phyloP scores from a whole-genome alignment of 164 flowering plant species.

The Magnolia sinica region DNA sequence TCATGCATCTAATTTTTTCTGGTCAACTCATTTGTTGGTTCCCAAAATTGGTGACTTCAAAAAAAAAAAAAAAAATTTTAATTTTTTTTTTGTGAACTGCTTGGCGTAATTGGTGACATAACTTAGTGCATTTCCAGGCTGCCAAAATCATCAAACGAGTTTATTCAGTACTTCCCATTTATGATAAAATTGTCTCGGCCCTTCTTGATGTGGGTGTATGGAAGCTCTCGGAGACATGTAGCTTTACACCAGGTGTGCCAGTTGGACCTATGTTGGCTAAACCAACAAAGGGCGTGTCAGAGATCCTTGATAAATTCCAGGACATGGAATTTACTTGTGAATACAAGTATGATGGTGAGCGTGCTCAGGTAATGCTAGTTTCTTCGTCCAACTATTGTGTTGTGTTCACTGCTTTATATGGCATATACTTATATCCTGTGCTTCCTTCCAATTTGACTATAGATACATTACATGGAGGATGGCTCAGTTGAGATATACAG shows the following conservation, averaged over 20 bases:
- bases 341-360: constrained; percentile 99
- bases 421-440: constrained; percentile 4
- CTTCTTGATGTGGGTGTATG: constrained; percentile 77
- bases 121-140: constrained; percentile 51
- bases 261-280: constrained; percentile 98
- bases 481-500: constrained; percentile 95
- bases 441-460: constrained; percentile 12
- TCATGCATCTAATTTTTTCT: neutral
- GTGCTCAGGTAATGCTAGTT: constrained; percentile 75
- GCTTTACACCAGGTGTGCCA: constrained; percentile 84
- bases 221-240: constrained; percentile 70
- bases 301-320: constrained; percentile 88
- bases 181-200: constrained; percentile 75
- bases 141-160: constrained; percentile 85
- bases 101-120: neutral
- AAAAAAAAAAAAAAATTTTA: too few relatives aligned
- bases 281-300: constrained; percentile 90
- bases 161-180: constrained; percentile 86
- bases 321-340: constrained; percentile 88
- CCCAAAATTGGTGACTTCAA: neutral
- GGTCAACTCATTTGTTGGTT: neutral
- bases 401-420: neutral
- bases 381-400: neutral
- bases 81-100: neutral
- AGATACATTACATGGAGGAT: constrained; percentile 91